Conservation (phyloP, 352 stramenopile species). For the Phytopythium vexans region DNA sequence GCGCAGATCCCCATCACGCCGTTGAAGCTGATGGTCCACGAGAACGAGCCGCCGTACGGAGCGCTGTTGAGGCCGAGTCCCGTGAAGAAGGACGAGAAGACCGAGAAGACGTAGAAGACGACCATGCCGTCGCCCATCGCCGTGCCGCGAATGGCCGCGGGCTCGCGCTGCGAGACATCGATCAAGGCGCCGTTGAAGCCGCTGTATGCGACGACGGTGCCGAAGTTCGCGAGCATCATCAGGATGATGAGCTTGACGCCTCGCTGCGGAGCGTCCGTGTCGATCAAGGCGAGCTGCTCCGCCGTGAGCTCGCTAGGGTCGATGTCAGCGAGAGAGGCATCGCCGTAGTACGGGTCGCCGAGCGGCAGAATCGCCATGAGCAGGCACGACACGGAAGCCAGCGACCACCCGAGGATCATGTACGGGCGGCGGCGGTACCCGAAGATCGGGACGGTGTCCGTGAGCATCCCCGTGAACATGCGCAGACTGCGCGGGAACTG, state of each 20-base stretch:
- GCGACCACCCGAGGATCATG: conserved; percentile 51
- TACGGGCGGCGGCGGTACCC: conserved; percentile 70
- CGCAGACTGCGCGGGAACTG: conserved; percentile 29
- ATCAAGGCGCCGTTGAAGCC: conserved; percentile 48
- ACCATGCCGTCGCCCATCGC: conserved; percentile 25
- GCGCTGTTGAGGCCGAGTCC: conserved; percentile 29
- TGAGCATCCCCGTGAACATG: conserved; percentile 53
- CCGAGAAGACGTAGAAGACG: conserved; percentile 26
- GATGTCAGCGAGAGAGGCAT: conserved; percentile 12
- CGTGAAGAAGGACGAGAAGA: conserved; percentile 26
- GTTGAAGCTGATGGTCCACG: conserved; percentile 40
- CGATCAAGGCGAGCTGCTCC: conserved; percentile 19
- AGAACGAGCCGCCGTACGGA: conserved; percentile 37
- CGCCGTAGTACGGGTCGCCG: conserved; percentile 29
- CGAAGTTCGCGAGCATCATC: conserved; percentile 63
- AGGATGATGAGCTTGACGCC: conserved; percentile 41
- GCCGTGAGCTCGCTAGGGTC: conserved; percentile 14
- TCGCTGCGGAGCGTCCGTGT: conserved; percentile 20
- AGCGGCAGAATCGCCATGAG: conserved; percentile 31
- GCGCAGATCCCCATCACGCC: conserved; percentile 31
- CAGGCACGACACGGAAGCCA: conserved; percentile 20
- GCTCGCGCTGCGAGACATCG: conserved; percentile 38
- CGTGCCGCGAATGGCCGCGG: conserved; percentile 20
- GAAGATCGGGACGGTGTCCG: conserved; percentile 65
- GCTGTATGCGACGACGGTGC: conserved; percentile 63